Conservation (phyloP, 352 stramenopile species). For the Plasmopara viticola region DNA sequence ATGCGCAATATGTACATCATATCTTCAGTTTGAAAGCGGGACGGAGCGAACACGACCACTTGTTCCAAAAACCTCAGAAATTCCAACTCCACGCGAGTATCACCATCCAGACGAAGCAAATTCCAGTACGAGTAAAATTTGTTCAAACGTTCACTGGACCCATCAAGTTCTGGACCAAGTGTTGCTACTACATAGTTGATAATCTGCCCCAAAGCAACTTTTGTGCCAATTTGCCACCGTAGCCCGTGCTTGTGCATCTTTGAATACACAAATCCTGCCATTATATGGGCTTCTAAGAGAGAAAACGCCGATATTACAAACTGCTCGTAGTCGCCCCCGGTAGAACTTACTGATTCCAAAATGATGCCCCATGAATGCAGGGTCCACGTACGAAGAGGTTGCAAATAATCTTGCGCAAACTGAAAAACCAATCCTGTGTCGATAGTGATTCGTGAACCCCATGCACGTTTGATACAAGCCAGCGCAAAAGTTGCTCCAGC, state of each 20-base stretch:
- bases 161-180: slow-evolving; percentile 46
- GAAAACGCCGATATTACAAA: slow-evolving; percentile 69
- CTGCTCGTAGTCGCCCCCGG: slow-evolving; percentile 75
- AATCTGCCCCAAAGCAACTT: slow-evolving; percentile 51
- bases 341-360: slow-evolving; percentile 67
- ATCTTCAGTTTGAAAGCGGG: slow-evolving; percentile 46
- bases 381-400: slow-evolving; percentile 80
- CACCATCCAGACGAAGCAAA: slow-evolving; percentile 58
- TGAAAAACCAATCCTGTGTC: slow-evolving; percentile 72
- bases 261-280: slow-evolving; percentile 70
- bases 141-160: slow-evolving; percentile 38
- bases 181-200: slow-evolving; percentile 65
- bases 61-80: slow-evolving; percentile 81
- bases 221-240: slow-evolving; percentile 46
- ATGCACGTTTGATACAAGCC: slow-evolving; percentile 73
- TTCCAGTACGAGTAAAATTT: slow-evolving; percentile 70
- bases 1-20: slow-evolving; percentile 57
- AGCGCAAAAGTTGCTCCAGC: slow-evolving; percentile 69
- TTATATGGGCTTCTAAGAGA: slow-evolving; percentile 67
- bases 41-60: slow-evolving; percentile 72
- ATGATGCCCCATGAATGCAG: slow-evolving; percentile 81
- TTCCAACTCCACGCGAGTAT: slow-evolving; percentile 68
- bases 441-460: slow-evolving; percentile 67
- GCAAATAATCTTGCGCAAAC: slow-evolving; percentile 54
- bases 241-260: slow-evolving; percentile 52